Evolutionary conservation across 495 filamentous ascomycete genomes (phyloP).

Genomic region (Trichoderma gamsii): DNA sequence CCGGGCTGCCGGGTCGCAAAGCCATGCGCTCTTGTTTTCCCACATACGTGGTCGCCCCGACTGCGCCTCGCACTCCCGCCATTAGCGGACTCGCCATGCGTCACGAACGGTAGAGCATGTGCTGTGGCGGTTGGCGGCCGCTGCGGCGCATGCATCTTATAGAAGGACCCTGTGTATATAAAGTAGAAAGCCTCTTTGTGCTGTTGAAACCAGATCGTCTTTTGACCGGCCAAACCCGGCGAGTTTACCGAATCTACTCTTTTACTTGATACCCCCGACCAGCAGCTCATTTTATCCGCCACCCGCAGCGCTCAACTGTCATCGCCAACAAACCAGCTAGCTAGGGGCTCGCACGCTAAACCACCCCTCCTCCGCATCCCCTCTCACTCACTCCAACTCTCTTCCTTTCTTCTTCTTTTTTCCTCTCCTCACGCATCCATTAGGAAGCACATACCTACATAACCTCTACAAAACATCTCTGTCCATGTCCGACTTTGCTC

Average conservation of each 20-base stretch:
- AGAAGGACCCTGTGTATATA: not conserved
- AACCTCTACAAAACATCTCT: not conserved
- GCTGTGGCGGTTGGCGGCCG: constrained; percentile 2
- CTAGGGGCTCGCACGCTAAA: constrained; percentile 2
- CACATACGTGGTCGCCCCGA: not conserved
- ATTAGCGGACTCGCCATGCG: not conserved
- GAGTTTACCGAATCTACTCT: too few relatives aligned
- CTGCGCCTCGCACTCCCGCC: constrained; percentile 1
- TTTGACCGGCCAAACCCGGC: too few relatives aligned
- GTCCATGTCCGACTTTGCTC: constrained; percentile 54
- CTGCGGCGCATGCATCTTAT: not conserved
- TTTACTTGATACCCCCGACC: too few relatives aligned
- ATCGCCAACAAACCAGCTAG: constrained; percentile 6
- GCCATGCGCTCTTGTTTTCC: too few relatives aligned
- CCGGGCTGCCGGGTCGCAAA: too few relatives aligned
- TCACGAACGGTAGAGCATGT: not conserved
- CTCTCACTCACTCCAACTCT: not conserved
- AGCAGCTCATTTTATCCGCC: not conserved
- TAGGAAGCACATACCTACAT: too few relatives aligned
- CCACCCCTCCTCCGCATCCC: not conserved
- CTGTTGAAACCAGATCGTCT: too few relatives aligned
- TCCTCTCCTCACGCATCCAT: not conserved
- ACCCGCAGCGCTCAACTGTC: not conserved
- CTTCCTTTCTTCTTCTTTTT: not conserved
- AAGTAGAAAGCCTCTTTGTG: too few relatives aligned